phyloP scores from a whole-genome alignment of 805 yeast species.

The Cyberlindnera samutprakarnensis region DNA sequence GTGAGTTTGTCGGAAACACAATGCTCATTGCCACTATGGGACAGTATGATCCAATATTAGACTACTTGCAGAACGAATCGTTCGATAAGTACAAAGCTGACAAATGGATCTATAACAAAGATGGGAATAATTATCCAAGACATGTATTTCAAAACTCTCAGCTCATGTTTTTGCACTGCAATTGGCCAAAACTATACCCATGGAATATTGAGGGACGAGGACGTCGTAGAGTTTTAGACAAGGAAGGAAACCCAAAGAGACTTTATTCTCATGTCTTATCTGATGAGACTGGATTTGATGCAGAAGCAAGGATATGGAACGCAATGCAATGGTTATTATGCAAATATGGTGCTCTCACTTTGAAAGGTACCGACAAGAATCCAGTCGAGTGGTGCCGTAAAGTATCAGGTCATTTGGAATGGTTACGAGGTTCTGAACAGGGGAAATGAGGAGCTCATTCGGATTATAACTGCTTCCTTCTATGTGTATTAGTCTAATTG shows the following conservation, averaged over 20 bases:
- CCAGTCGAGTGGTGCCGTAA: too few species aligned
- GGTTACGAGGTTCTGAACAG: too few species aligned
- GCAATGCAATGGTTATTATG: conserved; percentile 23
- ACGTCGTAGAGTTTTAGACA: conserved; percentile 14
- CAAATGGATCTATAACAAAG: conserved; percentile 10
- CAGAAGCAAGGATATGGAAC: conserved; percentile 23
- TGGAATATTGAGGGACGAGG: conserved; percentile 23
- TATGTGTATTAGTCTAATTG: too few species aligned
- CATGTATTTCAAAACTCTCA: conserved; percentile 18
- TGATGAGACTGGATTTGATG: conserved; percentile 23
- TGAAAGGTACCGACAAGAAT: too few species aligned
- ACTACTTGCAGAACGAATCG: conserved; percentile 21
- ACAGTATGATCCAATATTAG: conserved; percentile 43
- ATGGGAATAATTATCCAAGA: conserved; percentile 15
- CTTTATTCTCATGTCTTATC: conserved; percentile 14
- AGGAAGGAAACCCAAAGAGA: conserved; percentile 17
- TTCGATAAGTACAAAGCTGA: conserved; percentile 11
- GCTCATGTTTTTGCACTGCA: conserved; percentile 22
- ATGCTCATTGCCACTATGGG: conserved; percentile 47
- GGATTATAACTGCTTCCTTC: too few species aligned
- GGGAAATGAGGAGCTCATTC: too few species aligned
- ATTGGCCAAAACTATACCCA: conserved; percentile 23
- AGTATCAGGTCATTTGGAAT: too few species aligned
- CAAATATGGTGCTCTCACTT: conserved; percentile 22
- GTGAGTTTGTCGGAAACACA: conserved; percentile 17